Evolutionary conservation across 2,329 filamentous ascomycete genomes (phyloP), one percentile per base, ranked within the genome.

Genomic region (Colletotrichum sp.): DNA sequence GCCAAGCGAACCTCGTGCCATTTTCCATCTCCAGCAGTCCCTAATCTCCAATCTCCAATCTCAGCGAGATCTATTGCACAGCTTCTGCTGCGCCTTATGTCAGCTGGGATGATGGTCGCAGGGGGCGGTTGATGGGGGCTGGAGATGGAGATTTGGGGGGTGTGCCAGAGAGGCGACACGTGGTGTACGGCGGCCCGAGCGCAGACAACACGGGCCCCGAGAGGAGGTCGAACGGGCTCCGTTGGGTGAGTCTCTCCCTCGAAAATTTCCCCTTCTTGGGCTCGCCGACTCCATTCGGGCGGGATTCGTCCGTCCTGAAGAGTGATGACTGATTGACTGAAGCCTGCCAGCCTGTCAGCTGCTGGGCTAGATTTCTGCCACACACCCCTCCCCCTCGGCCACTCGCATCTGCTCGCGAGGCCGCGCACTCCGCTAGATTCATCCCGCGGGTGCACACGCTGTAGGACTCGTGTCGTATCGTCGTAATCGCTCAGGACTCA

Each of bases 1-100:
- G 73, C 63, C 73, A 72, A 72, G 73, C 39, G 55, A 44, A 19
- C 36, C 27, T 72, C 30, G 57, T 72, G 69, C 69, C 52, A 72
- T 72, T 22, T 63, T 25, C 44, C 71, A 57, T 69, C 57, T 57
- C 22, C 59, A 63, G 59, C 36, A 32, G 19, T 57, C 70, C 34
- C 59, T 63, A 72, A 76, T 73, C 73, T 73, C 73, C 55, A 72
- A 73, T 68, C 62, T 55, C 63, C 16, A 75, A 55, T 67, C 69
- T 44, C 22, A 57, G 64, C 27, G 36, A 72, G 73, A 73, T 76
- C 69, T 55, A 52, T 70, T 63, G 57, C 68, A 32, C 52, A 22
- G 36, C 57, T 68, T 36, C 19, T 57, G 69, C 73, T 61, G 63
- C 63, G 73, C 72, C 73, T 76, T 63, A 69, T 64, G 69, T 69